Evolutionary conservation across 2,329 filamentous ascomycete genomes (phyloP).

Genomic region (Trichoderma cornu-damae): DNA sequence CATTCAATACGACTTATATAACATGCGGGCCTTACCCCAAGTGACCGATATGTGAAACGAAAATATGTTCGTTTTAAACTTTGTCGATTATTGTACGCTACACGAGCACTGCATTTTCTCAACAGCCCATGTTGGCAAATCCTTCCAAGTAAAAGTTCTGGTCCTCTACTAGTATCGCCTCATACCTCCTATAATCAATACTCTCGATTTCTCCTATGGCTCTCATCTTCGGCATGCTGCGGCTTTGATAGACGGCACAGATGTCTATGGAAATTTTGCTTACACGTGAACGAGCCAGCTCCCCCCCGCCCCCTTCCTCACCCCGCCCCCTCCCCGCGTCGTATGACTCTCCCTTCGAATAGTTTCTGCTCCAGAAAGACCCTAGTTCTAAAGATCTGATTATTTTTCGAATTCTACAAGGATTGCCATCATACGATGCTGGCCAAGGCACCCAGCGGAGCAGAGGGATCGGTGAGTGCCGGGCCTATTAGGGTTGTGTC

Average conservation of each 20-base stretch:
- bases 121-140: not conserved
- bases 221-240: not conserved
- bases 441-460: not conserved
- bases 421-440: not conserved
- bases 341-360: not conserved
- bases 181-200: not conserved
- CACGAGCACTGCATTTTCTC: no score
- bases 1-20: no score
- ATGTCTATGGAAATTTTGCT: not conserved
- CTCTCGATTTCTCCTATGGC: not conserved
- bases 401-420: not conserved
- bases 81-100: no score
- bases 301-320: no score
- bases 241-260: not conserved
- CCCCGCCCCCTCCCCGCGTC: not conserved
- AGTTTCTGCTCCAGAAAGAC: not conserved
- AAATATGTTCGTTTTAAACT: no score
- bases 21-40: no score
- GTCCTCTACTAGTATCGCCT: not conserved
- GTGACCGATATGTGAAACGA: no score
- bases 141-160: not conserved
- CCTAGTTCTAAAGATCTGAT: conserved; percentile 1
- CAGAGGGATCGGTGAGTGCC: not conserved
- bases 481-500: not conserved
- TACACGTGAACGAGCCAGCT: not conserved